Conservation (phyloP, 2,329 filamentous ascomycete genomes). For the Ploettnerulaceae sp. region DNA sequence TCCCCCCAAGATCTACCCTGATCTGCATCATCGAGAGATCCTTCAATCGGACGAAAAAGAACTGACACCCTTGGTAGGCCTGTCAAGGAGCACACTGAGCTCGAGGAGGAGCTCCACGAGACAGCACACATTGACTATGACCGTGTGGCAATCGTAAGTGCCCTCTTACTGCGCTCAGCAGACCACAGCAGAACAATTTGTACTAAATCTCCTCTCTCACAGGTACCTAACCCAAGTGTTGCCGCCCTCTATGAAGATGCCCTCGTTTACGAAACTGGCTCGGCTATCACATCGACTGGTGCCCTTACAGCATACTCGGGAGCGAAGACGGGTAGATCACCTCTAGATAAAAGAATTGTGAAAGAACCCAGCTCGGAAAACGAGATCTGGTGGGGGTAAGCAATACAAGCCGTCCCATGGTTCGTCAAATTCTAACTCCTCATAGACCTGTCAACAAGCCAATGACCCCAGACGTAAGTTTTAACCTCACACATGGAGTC, state of each 20-base stretch:
- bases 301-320: slow-evolving; percentile 97
- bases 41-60: not conserved
- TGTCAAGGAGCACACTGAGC: slow-evolving; percentile 83
- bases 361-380: slow-evolving; percentile 85
- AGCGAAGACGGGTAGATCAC: slow-evolving; percentile 95
- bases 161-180: not conserved
- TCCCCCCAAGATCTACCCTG: not conserved
- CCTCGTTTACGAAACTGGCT: slow-evolving; percentile 93
- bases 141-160: slow-evolving; percentile 88
- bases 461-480: slow-evolving; percentile 89
- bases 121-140: slow-evolving; percentile 99
- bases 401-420: not conserved
- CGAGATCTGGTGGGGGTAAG: slow-evolving; percentile 87
- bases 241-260: slow-evolving; percentile 98
- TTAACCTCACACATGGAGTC: slow-evolving; percentile 4
- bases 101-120: slow-evolving; percentile 96
- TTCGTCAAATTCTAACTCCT: slow-evolving; percentile 13
- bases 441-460: slow-evolving; percentile 86
- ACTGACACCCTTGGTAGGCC: slow-evolving; percentile 51
- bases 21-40: not conserved
- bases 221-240: slow-evolving; percentile 80
- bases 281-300: slow-evolving; percentile 92
- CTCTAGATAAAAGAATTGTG: slow-evolving; percentile 95
- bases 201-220: slow-evolving; percentile 14
- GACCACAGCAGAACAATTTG: not conserved